Base-by-base conservation (phyloP, 306 rosid genomes). In the Chamaecrista fasciculata region DNA sequence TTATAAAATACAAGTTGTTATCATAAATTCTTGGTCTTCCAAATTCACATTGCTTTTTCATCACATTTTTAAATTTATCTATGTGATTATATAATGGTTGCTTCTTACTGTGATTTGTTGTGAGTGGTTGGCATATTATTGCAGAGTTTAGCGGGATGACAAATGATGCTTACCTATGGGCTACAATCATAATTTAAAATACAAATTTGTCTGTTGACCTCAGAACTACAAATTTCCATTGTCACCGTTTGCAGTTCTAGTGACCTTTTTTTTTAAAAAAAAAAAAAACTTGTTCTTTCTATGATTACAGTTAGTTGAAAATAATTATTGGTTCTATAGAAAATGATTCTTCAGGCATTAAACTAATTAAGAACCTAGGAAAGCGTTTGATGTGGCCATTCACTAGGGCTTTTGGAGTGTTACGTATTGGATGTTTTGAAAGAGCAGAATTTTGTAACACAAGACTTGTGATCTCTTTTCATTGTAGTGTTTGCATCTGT, bases 361-460 rank as follows among this genome's bases (percentile, higher is more conserved):
- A 69, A 28, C 69, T 6, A 60, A 25, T 71, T 55, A 49, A 33
- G 49, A 11, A 10, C 46, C 65, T 33, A 15, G 44, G 70, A 25
- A 40, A 66, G 19, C 14, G 66, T 37, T 61, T 12, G 50, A 11
- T 11, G 51, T 16, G 42, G 26, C 56, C 0, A 9, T 5, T 44
- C n/a, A 26, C n/a, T 37, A 6, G 2, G 3, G 36, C 46, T 49
- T 20, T 66, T 66, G 47, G 47, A 48, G 7, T 18, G 59, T 48
- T 29, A 11, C 71, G 12, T 0, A 12, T 12, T 48, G 71, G 60
- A 48, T 31, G 21, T 20, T 18, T 31, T 12, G 8, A 4, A 11
- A 5, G 47, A 7, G 40, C 11, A 49, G 21, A 53, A 48, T 31
- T 47, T 3, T 31, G 58, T 47, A 11, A 21, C 47, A 33, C 40